A percentile compares a stretch with the other conserved stretches of the same genome.
phyloP scores from a whole-genome alignment of 2,329 filamentous ascomycete genomes.

The Fusarium sp. region DNA sequence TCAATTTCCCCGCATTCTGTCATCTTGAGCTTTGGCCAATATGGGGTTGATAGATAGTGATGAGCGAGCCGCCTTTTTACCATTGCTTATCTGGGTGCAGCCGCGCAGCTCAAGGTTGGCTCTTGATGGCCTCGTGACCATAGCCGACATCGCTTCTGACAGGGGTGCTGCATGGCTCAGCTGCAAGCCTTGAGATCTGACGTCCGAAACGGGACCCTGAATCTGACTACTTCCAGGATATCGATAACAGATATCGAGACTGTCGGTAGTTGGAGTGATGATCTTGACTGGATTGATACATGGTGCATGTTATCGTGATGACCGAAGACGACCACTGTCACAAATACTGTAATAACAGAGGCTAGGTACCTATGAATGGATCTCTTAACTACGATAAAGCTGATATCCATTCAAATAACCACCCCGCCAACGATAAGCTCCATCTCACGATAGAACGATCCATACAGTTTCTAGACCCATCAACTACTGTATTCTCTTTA shows the following conservation, averaged over 20 bases:
- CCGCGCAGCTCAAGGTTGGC: not conserved
- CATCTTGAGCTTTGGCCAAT: constrained; percentile 23
- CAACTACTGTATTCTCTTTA: constrained; percentile 23
- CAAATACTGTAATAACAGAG: not conserved
- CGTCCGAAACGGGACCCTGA: constrained; percentile 23
- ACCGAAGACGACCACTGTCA: not conserved
- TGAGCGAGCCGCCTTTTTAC: not conserved
- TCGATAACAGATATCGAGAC: not conserved
- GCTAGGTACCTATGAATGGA: too few species aligned
- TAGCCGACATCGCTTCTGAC: constrained; percentile 35
- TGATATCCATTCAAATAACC: not conserved
- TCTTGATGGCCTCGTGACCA: constrained; percentile 25
- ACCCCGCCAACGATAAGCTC: constrained; percentile 38
- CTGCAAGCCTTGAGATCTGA: constrained; percentile 35
- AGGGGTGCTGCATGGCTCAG: constrained; percentile 27
- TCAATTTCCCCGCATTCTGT: constrained; percentile 25
- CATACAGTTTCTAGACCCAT: constrained; percentile 17
- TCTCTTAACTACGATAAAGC: too few species aligned
- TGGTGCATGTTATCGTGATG: not conserved
- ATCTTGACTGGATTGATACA: not conserved
- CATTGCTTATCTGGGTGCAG: not conserved
- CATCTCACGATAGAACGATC: constrained; percentile 8
- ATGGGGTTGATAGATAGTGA: constrained; percentile 4
- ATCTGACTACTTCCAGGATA: constrained; percentile 12
- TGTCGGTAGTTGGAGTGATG: not conserved